Conservation (phyloP, 768 basidiomycete species). For the Suillus plorans region DNA sequence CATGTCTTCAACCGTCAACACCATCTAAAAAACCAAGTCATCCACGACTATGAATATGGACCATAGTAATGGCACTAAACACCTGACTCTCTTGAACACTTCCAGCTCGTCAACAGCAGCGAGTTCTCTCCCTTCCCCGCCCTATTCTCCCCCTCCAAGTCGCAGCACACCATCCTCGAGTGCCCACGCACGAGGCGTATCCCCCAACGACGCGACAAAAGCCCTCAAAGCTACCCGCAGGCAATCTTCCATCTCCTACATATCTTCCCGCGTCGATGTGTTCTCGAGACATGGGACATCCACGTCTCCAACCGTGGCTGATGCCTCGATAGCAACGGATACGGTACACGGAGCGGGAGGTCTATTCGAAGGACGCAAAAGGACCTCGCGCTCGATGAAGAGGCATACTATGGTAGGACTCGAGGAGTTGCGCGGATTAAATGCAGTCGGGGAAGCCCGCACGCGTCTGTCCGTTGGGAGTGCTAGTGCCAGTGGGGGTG, state of each 20-base stretch:
- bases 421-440: neutral
- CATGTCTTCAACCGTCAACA: neutral
- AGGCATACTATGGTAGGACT: neutral
- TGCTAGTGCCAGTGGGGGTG: neutral
- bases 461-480: too few relatives aligned
- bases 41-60: neutral
- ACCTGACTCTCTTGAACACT: neutral
- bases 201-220: neutral
- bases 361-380: neutral
- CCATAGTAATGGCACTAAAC: neutral
- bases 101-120: neutral
- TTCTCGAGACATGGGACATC: neutral
- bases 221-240: slow-evolving; percentile 16
- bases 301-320: neutral
- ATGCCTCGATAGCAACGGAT: neutral
- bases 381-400: slow-evolving; percentile 2
- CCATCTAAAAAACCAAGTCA: neutral
- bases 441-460: neutral
- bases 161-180: neutral
- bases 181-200: neutral
- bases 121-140: slow-evolving; percentile 2
- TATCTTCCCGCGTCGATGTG: slow-evolving; percentile 5
- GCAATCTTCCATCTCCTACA: slow-evolving; percentile 28
- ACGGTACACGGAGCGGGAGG: too few relatives aligned
- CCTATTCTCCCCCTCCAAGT: neutral